Evolutionary conservation across 2,329 filamentous ascomycete species (phyloP), one percentile per base, ranked within the genome.

Genomic region (Lomentospora prolificans): DNA sequence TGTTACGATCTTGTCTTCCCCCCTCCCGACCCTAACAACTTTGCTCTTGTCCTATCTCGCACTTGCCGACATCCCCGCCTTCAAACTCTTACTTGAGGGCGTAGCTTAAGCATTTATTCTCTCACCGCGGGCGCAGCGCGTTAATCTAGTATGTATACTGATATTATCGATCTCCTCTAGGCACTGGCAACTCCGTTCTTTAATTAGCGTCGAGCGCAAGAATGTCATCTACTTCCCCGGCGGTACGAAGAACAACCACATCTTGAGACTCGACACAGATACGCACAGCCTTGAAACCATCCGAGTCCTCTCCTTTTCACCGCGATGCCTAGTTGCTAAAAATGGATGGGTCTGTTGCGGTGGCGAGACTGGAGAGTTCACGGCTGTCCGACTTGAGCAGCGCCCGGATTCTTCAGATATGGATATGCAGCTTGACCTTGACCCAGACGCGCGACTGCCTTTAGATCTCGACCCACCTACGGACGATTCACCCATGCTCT

Each of bases 311-410:
- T 83, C 77, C 61, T 94, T 85, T 69, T 80, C 70, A 63, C 87
- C 91, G n/a, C 82, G 89, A 71, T 97, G 92, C 69, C 81, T 96
- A 5, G 87, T 89, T n/a, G 87, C 89, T 6, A 86, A 84, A 55
- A 81, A 88, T 64, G 90, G 90, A 54, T 97, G 89, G 86, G 79
- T 97, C 36, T 96, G 89, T 64, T 89, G 91, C 50, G 94, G 92
- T 50, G 92, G 92, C 58, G 87, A 95, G 64, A 82, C 84, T 61
- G 94, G 94, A 57, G 87, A 95, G 66, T 96, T 95, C 66, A 85
- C 88, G 28, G 85, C 90, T 56, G 86, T 96, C 64, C 83, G 80
- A 61, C 74, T 91, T 12, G 67, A 55, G 8, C 53, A 27, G 8
- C 53, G 53, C 7, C 53, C 17, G n/a, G 53, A 48, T 5, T 25